These are phyloP conservation scores for Psilocybe cyanescens DNA, from an alignment of 768 basidiomycete species.

Conservation along the genomic window DNA sequence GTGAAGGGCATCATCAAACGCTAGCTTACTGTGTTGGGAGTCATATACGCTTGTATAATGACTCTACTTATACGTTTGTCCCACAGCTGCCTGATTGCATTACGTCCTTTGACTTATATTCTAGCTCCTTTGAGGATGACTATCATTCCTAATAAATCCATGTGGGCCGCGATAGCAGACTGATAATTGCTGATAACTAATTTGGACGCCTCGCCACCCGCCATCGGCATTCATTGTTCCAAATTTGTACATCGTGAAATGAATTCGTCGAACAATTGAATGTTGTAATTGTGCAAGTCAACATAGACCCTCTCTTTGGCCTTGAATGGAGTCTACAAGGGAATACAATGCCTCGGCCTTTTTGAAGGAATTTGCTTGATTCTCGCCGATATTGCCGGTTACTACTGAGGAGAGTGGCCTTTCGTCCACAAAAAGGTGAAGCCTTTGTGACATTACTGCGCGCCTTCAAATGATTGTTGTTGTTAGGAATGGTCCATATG, in stretches of 20 bases:
- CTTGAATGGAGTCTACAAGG: constrained; percentile 12
- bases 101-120: neutral
- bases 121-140: neutral
- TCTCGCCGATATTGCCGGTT: neutral
- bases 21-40: neutral
- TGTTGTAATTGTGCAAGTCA: constrained; percentile 4
- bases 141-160: neutral
- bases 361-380: constrained; percentile 6
- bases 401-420: neutral
- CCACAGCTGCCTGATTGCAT: neutral
- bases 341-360: constrained; percentile 11
- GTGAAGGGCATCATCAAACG: neutral
- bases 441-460: neutral
- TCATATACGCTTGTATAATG: neutral
- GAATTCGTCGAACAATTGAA: constrained; percentile 14
- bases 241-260: constrained; percentile 1
- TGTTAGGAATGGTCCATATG: constrained; percentile 10
- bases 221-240: constrained; percentile 11
- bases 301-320: constrained; percentile 10
- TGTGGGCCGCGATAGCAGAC: constrained; percentile 6
- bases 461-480: neutral
- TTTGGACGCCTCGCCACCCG: neutral
- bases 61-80: neutral
- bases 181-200: constrained; percentile 9
- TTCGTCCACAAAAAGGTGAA: constrained; percentile 4